Base-by-base conservation (phyloP, 148 eudicot species). In the Amaranthus palmeri region DNA sequence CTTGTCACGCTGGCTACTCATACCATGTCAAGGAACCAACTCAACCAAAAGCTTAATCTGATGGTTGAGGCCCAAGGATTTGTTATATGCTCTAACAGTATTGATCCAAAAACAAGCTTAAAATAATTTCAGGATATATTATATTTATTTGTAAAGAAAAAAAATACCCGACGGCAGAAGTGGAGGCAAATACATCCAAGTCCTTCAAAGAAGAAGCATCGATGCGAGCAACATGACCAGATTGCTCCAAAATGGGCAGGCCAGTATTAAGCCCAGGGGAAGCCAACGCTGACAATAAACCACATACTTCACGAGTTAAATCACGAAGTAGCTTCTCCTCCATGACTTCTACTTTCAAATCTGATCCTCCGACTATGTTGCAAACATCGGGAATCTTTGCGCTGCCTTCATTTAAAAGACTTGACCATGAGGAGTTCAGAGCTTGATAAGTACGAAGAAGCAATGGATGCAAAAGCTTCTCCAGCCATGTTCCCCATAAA, bases 291-390 rank as follows among this genome's bases (percentile, higher is more conserved):
- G 91, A 82, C 68, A 96, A 79, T 18, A 96, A 84, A 18, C 86
- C 84, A 78, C 97, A 90, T 70, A 87, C 85, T 76, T 96, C 97
- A 70, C 99, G 97, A 52, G 97, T 90, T 74, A 96, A 73, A 83
- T 82, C 90, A 69, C 99, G 89, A 74, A 96, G 96, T 76, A 96
- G 78, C 85, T 92, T 96, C 81, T 96, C 99, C 83, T 92, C 99
- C 90, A 92, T 96, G 41, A 96, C 96, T 87, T 96, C 99, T 36
- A 92, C 87, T 79, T 90, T 92, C 43, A 96, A 72, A 81, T 96
- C 97, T 10, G 92, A 76, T 13, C 93, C 97, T 18, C 77, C 84
- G 57, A 58, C 69, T 77, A 88, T 65, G 51, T 86, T 92, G 81
- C 73, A 85, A 72, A 85, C 82, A 81, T 96, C 99, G 15, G 97